phyloP scores from a whole-genome alignment of 352 stramenopile genomes.

The Thalassiosira livingstoniorum region DNA sequence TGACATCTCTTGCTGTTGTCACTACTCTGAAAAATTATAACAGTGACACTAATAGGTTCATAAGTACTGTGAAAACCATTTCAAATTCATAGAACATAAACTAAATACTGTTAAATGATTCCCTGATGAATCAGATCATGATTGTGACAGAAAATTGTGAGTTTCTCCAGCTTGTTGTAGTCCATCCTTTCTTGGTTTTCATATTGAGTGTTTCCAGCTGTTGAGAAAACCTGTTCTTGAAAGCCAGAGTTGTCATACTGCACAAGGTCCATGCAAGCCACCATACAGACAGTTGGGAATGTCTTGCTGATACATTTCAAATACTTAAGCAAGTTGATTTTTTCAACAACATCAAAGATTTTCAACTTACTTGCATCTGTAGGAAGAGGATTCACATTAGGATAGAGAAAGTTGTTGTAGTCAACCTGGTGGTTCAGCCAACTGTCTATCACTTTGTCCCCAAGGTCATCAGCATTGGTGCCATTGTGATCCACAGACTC shows the following conservation, averaged over 20 bases:
- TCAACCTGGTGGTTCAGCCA: not conserved
- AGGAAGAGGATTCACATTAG: not conserved
- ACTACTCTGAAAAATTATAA: no score
- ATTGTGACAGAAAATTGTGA: slow-evolving; percentile 10
- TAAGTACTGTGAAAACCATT: no score
- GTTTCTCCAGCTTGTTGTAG: slow-evolving; percentile 12
- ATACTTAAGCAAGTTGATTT: not conserved
- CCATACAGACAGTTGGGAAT: not conserved
- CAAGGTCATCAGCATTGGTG: no score
- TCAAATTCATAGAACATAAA: no score
- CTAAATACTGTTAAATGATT: slow-evolving; percentile 5
- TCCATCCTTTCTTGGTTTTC: slow-evolving; percentile 1
- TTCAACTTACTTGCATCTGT: not conserved
- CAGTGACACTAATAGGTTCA: no score
- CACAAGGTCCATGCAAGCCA: not conserved
- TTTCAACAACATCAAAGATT: not conserved
- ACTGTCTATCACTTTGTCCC: not conserved
- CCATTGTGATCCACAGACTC: no score
- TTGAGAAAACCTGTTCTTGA: slow-evolving; percentile 16
- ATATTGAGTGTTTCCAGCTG: not conserved
- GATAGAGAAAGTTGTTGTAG: not conserved
- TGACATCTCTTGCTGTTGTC: no score
- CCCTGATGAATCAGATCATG: slow-evolving; percentile 4
- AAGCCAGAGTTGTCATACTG: not conserved
- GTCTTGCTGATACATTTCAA: not conserved